These are phyloP conservation scores for Bretschneidera sinensis DNA, from an alignment of 345 rosid genomes.

Conservation along the genomic window DNA sequence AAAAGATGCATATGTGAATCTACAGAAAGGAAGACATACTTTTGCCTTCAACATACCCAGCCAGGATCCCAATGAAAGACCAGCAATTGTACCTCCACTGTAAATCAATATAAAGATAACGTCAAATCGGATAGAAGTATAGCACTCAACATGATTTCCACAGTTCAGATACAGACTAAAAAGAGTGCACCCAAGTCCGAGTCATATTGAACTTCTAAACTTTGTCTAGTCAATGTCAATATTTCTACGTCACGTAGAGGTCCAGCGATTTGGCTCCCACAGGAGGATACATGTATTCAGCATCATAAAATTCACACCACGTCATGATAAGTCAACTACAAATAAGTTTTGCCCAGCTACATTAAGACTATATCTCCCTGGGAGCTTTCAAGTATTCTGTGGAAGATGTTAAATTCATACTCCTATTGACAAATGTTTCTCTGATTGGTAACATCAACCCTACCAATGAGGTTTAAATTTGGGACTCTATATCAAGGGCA, in stretches of 20 bases:
- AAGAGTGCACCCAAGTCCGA: background rate
- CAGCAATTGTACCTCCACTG: constrained; percentile 92
- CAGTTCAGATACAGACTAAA: background rate
- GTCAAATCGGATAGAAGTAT: background rate
- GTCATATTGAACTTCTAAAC: background rate
- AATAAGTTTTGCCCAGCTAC: too few relatives aligned
- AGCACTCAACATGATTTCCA: background rate
- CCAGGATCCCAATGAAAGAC: constrained; percentile 75
- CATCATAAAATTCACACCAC: too few relatives aligned
- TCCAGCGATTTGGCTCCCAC: too few relatives aligned
- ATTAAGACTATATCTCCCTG: too few relatives aligned
- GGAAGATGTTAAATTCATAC: too few relatives aligned
- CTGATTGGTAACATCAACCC: background rate
- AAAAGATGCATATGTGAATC: constrained; percentile 1
- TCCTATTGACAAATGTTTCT: too few relatives aligned
- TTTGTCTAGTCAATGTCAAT: too few relatives aligned
- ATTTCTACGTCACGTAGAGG: too few relatives aligned
- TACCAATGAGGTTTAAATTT: background rate
- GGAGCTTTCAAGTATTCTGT: too few relatives aligned
- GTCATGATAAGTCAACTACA: too few relatives aligned
- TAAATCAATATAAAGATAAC: constrained; percentile 18
- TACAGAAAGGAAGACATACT: constrained; percentile 32
- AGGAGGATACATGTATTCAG: too few relatives aligned
- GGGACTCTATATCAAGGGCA: background rate
- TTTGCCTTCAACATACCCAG: constrained; percentile 75